Evolutionary conservation across 345 rosid species (phyloP), one percentile per base, ranked within the genome.

Genomic region (Salix koriyanagi): DNA sequence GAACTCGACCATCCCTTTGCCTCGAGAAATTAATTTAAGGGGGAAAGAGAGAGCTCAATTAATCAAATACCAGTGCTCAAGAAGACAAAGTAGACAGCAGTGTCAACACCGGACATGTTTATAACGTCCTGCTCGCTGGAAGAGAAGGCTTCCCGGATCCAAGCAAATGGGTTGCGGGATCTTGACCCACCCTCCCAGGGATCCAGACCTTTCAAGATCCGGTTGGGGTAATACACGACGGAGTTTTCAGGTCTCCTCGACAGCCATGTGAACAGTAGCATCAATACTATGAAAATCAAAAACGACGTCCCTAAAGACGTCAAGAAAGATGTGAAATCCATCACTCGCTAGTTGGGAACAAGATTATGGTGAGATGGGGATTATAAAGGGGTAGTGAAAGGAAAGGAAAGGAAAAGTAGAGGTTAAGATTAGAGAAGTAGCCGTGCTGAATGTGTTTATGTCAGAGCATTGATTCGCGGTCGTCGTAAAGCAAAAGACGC

Each of bases 31-130:
- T 41, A 41, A 41, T 41, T 10, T 10, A 41, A 41, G 44, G 13
- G 44, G 50, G 4, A 13, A 14, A 44, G 13, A 13, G 50, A 46
- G 60, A 46, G 28, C 26, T 26, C 9, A 32, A 41, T 62, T 50
- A 70, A 23, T 73, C 21, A 64, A 81, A 30, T 77, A 93, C 99
- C 97, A 68, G 99, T 95, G 87, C 81, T 83, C 80, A 95, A 75
- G 92, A 84, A 95, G 77, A 93, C 97, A 79, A 95, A 93, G 92
- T 95, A 91, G 80, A 91, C 99, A 71, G 99, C 99, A 30, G 93
- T 81, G 70, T 95, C 99, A 16, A 95, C 82, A n/a, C 97, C 97
- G 36, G 97, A 93, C 61, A 87, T 32, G 73, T 77, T 75, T 69
- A 95, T 79, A 28, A 95, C 79, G 60, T 95, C 97, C 77, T 83